Base-by-base conservation (phyloP, 441 rosid genomes). In the Theobroma grandiflorum region DNA sequence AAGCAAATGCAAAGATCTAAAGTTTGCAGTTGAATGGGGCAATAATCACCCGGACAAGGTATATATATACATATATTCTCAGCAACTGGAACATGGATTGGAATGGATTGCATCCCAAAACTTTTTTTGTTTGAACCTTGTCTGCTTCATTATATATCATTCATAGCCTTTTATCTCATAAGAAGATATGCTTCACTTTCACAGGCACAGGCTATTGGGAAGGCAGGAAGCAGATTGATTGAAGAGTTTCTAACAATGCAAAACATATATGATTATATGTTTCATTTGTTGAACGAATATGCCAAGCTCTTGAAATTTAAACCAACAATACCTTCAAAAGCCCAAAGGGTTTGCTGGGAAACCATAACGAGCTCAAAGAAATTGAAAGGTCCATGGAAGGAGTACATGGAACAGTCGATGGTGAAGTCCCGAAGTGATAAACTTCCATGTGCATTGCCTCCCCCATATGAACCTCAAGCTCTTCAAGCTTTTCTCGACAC, bases 1-100 rank as follows among this genome's bases (percentile, higher is more conserved):
- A 3, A 80, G 43, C 11, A 93, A 87, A 73, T 91, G 99, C 78
- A 79, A 76, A 38, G 85, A 84, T 40, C 83, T 95, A 45, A 91
- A 91, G 83, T 87, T 84, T 81, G 93, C 98, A 0, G 97, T 93
- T 0, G 88, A 93, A 20, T 95, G 98, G 97, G 97, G 97, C 73
- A 89, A 93, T 71, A 84, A 67, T 18, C 89, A 88, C 79, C 16
- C 86, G 4, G 75, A 77, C 2, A 68, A 90, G 95, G 97, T 93
- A 67, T 12, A 26, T 16, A 10, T 2, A 53, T 22, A 22, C 11
- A 0, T 20, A 22, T 65, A 14, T 47, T 35, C 26, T 31, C 22
- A 6, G 12, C 50, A 6, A 37, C 37, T 43, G 2, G 3, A 20
- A 38, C 74, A 37, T 47, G 37, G n/a, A 16, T 33, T 63, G 33